Percentiles rank a stretch among this genome's conserved stretches.
phyloP scores from a whole-genome alignment of 139 green algal genomes.

The Diplosphaera chodatii region DNA sequence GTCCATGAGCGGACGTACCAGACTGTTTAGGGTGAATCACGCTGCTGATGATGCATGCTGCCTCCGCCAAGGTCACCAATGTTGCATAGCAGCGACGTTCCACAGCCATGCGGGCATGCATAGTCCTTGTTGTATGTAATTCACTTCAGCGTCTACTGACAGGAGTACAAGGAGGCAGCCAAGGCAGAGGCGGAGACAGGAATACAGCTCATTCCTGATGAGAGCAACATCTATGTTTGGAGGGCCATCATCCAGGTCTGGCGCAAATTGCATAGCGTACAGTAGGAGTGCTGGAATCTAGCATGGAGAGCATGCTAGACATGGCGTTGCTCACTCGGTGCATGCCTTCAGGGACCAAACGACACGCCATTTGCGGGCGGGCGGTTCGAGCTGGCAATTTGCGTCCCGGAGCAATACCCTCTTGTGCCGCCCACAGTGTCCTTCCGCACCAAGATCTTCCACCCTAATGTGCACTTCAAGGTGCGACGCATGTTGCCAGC shows the following conservation, averaged over 20 bases:
- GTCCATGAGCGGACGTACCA: background rate
- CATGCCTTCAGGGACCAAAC: conserved; percentile 54
- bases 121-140: too few species aligned
- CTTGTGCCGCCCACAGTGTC: conserved; percentile 52
- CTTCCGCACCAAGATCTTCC: conserved; percentile 89
- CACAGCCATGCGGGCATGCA: too few species aligned
- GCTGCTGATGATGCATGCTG: background rate
- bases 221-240: conserved; percentile 69
- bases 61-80: background rate
- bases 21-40: background rate
- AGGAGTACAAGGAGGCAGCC: conserved; percentile 68
- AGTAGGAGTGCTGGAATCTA: too few species aligned
- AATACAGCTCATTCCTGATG: conserved; percentile 66
- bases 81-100: too few species aligned
- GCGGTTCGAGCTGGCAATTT: conserved; percentile 73
- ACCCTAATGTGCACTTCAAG: conserved; percentile 94
- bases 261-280: background rate
- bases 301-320: too few species aligned
- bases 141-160: too few species aligned
- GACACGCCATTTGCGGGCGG: conserved; percentile 86
- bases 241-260: conserved; percentile 51
- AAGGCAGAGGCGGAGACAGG: conserved; percentile 33
- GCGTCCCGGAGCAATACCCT: conserved; percentile 86
- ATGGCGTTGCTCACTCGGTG: background rate
- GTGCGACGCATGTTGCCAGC: conserved; percentile 20